phyloP scores from a whole-genome alignment of 1,284 basidiomycete genomes.

The Fomes fomentarius region DNA sequence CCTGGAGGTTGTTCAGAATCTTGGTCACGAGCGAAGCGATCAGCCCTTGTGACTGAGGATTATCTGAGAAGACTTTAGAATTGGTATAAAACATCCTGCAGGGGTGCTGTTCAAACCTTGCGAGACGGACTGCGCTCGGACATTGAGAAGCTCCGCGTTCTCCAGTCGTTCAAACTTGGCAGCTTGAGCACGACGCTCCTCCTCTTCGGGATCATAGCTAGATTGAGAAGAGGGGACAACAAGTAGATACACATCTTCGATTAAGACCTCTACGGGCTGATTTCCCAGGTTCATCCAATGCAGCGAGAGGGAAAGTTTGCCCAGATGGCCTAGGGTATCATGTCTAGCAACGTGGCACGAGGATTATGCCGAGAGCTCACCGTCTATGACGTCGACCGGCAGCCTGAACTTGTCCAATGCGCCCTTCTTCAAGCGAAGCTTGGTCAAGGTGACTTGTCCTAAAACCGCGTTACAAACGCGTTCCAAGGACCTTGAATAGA shows the following conservation, averaged over 20 bases:
- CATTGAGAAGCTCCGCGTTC: slow-evolving; percentile 87
- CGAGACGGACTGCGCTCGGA: slow-evolving; percentile 59
- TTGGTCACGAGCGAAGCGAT: slow-evolving; percentile 87
- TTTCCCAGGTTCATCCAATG: slow-evolving; percentile 96
- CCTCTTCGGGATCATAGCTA: slow-evolving; percentile 82
- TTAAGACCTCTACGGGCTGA: slow-evolving; percentile 89
- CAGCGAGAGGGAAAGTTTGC: slow-evolving; percentile 90
- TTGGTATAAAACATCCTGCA: background rate
- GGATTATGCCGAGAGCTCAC: slow-evolving; percentile 38
- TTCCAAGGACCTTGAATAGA: background rate
- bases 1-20: slow-evolving; percentile 96
- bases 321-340: slow-evolving; percentile 78
- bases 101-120: slow-evolving; percentile 40
- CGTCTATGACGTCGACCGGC: slow-evolving; percentile 96
- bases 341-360: background rate
- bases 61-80: slow-evolving; percentile 40
- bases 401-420: slow-evolving; percentile 96
- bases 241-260: slow-evolving; percentile 96
- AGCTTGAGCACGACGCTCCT: slow-evolving; percentile 81
- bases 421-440: slow-evolving; percentile 89
- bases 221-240: slow-evolving; percentile 83
- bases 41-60: slow-evolving; percentile 81
- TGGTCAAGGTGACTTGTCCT: slow-evolving; percentile 86
- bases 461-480: slow-evolving; percentile 1
- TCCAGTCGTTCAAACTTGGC: slow-evolving; percentile 89